phyloP scores from a whole-genome alignment of 257 asterid genomes.

The Jacaranda copaia region DNA sequence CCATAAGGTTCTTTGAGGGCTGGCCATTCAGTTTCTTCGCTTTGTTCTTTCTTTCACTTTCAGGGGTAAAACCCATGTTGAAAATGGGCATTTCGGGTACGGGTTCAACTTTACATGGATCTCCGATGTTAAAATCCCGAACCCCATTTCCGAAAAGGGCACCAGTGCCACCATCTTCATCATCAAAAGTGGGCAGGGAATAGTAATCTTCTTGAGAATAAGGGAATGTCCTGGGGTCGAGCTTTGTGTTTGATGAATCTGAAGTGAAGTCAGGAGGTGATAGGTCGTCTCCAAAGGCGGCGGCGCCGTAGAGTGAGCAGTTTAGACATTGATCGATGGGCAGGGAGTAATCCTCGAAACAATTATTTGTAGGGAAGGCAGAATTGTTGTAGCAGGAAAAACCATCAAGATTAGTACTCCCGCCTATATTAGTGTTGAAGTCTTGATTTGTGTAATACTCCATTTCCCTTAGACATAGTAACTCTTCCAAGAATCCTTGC shows the following conservation, averaged over 20 bases:
- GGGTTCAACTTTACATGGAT: conserved; percentile 47
- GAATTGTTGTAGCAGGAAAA: background rate
- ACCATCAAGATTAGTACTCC: no score
- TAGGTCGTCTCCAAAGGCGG: conserved; percentile 49
- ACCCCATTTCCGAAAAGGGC: conserved; percentile 26
- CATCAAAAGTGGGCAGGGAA: conserved; percentile 39
- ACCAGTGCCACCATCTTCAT: conserved; percentile 26
- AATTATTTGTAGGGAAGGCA: background rate
- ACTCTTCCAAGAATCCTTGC: conserved; percentile 57
- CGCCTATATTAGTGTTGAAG: background rate
- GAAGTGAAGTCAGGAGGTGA: conserved; percentile 47
- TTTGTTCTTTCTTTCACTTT: conserved; percentile 41
- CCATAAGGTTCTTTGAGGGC: conserved; percentile 87
- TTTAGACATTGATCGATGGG: conserved; percentile 40
- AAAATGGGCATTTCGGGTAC: conserved; percentile 42
- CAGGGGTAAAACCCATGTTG: conserved; percentile 42
- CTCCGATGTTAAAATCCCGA: conserved; percentile 33
- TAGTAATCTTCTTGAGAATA: conserved; percentile 9
- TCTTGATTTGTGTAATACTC: conserved; percentile 35
- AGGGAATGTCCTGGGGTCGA: conserved; percentile 42
- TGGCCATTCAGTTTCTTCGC: conserved; percentile 58
- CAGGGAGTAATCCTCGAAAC: background rate
- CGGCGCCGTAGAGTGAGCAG: background rate
- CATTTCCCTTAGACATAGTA: conserved; percentile 48
- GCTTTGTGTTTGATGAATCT: conserved; percentile 41